Base-by-base conservation (phyloP, 208 protist species). In the Leishmania tropica region DNA sequence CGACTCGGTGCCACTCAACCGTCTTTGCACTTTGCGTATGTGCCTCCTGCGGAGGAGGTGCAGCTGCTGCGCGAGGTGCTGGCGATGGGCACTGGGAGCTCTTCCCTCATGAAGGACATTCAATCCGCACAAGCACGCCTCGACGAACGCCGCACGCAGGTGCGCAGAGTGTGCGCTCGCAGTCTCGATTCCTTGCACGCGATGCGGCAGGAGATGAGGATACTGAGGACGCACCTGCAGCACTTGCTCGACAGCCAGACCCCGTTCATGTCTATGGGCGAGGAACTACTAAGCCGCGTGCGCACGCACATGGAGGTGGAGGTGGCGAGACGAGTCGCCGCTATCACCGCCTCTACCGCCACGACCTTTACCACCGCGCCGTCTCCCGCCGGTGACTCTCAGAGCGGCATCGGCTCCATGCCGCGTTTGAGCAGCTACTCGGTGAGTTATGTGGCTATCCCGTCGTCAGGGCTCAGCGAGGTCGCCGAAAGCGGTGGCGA, bases 21-120 rank as follows among this genome's bases (percentile, higher is more conserved):
- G 0, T 88, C 89, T 13, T 78, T 87, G 42, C 90, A 90, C 7
- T 81, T 94, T 68, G 79, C 85, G 47, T 96, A 94, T 80, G 77
- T 92, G 42, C 92, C 93, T 8, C 93, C 93, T 6, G 65, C 47
- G 13, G 88, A 92, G 79, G 93, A 96, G 78, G 86, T 95, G 62
- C 58, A 78, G 73, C 75, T 96, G 73, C 92, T 96, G 70, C 90
- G 89, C n/a, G 85, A 92, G 35, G 90, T 94, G 80, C 86, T 95
- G 37, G 85, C 87, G 7, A 95, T 96, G 89, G 93, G 93, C 31
- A 93, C 92, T 7, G 90, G 85, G 10, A 91, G 88, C 81, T 85
- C 86, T 15, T 85, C 80, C 17, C 76, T 96, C 21, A 88, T 94
- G 88, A 79, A 76, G 28, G 93, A 95, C 71, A 83, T 95, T 42